A percentile compares a stretch with the other conserved stretches of the same genome.
Evolutionary conservation across 2,329 filamentous ascomycete species (phyloP).

Genomic region (Fusarium graminum): DNA sequence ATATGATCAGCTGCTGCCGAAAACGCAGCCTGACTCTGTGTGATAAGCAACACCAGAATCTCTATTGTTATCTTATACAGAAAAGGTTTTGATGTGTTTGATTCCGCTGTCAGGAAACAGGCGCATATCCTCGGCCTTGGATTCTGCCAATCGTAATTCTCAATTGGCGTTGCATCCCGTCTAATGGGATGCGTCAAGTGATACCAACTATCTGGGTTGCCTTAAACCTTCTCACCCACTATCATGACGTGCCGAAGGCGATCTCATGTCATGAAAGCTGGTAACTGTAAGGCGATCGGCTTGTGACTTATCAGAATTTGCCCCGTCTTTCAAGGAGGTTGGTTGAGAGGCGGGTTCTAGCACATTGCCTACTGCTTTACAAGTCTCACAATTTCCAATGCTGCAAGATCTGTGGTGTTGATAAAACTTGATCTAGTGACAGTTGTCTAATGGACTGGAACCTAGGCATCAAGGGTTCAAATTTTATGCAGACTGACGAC

Average conservation of each 20-base stretch:
- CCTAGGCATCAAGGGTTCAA: slow-evolving; percentile 18
- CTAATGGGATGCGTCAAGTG: slow-evolving; percentile 33
- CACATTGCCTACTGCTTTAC: slow-evolving; percentile 1
- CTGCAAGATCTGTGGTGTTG: slow-evolving; percentile 7
- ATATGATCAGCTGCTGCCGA: slow-evolving; percentile 13
- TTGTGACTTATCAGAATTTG: slow-evolving; percentile 39
- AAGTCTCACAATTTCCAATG: slow-evolving; percentile 9
- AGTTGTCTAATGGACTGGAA: background rate
- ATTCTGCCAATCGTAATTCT: slow-evolving; percentile 28
- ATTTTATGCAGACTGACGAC: background rate
- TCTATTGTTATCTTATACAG: slow-evolving; percentile 4
- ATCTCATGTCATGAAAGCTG: slow-evolving; percentile 22
- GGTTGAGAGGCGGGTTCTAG: slow-evolving; percentile 16
- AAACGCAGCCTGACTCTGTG: slow-evolving; percentile 1
- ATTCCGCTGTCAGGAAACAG: slow-evolving; percentile 30
- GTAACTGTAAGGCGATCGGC: slow-evolving; percentile 22
- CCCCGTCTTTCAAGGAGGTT: background rate
- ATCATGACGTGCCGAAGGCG: slow-evolving; percentile 32
- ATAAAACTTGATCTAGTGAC: slow-evolving; percentile 17
- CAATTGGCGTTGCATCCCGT: slow-evolving; percentile 35
- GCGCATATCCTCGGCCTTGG: slow-evolving; percentile 35
- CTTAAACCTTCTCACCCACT: slow-evolving; percentile 32
- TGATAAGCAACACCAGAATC: slow-evolving; percentile 17
- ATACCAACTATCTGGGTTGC: slow-evolving; percentile 30
- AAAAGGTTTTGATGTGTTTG: slow-evolving; percentile 20